Evolutionary conservation across 257 asterid species (phyloP).

Genomic region (Scutellaria barbata): DNA sequence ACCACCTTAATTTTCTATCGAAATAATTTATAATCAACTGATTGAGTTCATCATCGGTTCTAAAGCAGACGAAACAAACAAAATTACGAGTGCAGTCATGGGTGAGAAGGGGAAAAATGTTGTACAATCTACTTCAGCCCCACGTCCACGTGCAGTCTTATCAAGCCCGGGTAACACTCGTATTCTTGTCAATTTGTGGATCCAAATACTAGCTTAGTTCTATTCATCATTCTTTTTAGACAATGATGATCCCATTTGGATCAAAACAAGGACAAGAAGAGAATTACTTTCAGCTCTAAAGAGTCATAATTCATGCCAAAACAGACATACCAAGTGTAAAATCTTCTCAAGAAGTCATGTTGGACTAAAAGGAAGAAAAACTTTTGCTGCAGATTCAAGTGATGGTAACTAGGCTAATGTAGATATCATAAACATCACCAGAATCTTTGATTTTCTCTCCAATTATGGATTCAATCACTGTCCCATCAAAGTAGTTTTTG

Average conservation of each 20-base stretch:
- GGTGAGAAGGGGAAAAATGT: slow-evolving; percentile 41
- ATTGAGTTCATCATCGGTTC: slow-evolving; percentile 7
- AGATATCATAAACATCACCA: no score
- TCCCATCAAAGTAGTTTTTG: no score
- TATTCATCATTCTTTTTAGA: slow-evolving; percentile 35
- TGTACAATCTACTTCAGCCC: slow-evolving; percentile 52
- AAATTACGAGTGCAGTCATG: slow-evolving; percentile 29
- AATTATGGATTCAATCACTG: no score
- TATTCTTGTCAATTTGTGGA: not conserved
- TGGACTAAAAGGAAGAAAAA: slow-evolving; percentile 39
- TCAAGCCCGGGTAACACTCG: slow-evolving; percentile 73
- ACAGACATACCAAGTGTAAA: slow-evolving; percentile 54
- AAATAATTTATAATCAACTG: not conserved
- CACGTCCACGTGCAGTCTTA: slow-evolving; percentile 73
- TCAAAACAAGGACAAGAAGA: slow-evolving; percentile 46
- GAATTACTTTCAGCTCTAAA: slow-evolving; percentile 49
- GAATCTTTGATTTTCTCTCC: no score
- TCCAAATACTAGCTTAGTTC: not conserved
- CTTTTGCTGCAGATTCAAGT: slow-evolving; percentile 32
- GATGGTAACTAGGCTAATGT: no score
- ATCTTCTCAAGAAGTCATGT: slow-evolving; percentile 41
- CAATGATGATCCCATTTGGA: slow-evolving; percentile 50
- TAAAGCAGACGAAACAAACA: slow-evolving; percentile 41
- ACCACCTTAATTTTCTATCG: slow-evolving; percentile 15
- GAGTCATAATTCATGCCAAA: slow-evolving; percentile 41